Conservation (phyloP, 2,329 filamentous ascomycete species). For the Gaeumannomyces sp. region DNA sequence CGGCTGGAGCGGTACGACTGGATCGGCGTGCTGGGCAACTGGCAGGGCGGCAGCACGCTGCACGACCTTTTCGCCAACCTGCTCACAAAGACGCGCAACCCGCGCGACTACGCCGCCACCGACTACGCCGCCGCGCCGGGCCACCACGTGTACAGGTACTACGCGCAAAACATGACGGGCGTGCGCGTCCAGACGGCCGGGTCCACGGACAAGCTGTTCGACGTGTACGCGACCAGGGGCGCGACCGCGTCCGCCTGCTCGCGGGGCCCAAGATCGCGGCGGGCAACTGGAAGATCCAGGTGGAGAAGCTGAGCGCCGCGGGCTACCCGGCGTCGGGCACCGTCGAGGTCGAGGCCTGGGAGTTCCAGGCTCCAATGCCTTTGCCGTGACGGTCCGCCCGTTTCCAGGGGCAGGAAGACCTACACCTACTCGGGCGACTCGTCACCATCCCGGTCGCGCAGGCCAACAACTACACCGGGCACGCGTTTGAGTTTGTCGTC, state of each 20-base stretch:
- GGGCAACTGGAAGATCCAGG: slow-evolving; percentile 7
- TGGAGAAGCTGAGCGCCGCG: background rate
- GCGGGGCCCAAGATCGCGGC: slow-evolving; percentile 2
- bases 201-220: slow-evolving; percentile 8
- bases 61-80: slow-evolving; percentile 39
- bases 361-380: slow-evolving; percentile 12
- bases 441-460: slow-evolving; percentile 33
- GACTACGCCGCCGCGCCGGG: background rate
- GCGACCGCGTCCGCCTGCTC: background rate
- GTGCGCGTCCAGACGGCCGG: slow-evolving; percentile 4
- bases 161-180: slow-evolving; percentile 9
- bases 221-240: slow-evolving; percentile 6
- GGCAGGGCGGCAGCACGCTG: slow-evolving; percentile 31
- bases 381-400: slow-evolving; percentile 24
- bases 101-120: slow-evolving; percentile 5
- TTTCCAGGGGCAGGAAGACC: slow-evolving; percentile 23
- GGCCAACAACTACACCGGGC: slow-evolving; percentile 29
- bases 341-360: slow-evolving; percentile 6
- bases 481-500: slow-evolving; percentile 31
- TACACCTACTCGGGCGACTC: slow-evolving; percentile 28
- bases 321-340: slow-evolving; percentile 5
- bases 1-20: slow-evolving; percentile 38
- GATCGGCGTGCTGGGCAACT: slow-evolving; percentile 38
- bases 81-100: slow-evolving; percentile 15
- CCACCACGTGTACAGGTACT: slow-evolving; percentile 9